Evolutionary conservation across 163 green algal genomes (phyloP).

Genomic region (Botryococcus braunii): DNA sequence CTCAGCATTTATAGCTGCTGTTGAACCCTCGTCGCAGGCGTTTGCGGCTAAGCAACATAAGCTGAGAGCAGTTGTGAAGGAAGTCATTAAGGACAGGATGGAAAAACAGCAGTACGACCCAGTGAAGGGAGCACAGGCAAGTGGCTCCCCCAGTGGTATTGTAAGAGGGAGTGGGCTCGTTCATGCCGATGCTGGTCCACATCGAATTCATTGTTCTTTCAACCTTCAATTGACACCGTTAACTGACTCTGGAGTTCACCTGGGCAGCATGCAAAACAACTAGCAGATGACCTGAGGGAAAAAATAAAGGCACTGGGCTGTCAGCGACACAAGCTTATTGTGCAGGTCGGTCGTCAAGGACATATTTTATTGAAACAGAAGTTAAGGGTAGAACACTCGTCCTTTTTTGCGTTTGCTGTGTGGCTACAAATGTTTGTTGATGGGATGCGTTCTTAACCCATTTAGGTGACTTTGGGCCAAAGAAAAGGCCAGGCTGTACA

Average conservation of each 20-base stretch:
- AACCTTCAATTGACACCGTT: background rate
- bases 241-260: background rate
- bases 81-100: constrained; percentile 61
- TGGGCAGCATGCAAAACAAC: constrained; percentile 55
- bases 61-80: constrained; percentile 48
- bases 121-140: constrained; percentile 67
- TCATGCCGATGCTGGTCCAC: background rate
- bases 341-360: too few species aligned
- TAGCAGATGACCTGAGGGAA: constrained; percentile 73
- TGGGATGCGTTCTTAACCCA: background rate
- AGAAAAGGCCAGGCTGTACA: constrained; percentile 74
- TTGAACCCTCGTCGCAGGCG: background rate
- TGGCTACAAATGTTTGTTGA: background rate
- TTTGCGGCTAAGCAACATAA: constrained; percentile 36
- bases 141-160: too few species aligned
- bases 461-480: constrained; percentile 71
- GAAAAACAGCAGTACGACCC: constrained; percentile 74
- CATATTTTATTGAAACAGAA: too few species aligned
- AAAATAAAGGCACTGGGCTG: constrained; percentile 77
- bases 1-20: background rate
- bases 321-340: constrained; percentile 77
- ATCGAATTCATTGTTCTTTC: background rate
- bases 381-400: background rate
- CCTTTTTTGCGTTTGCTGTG: background rate
- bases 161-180: too few species aligned